Conservation (phyloP, 2,329 filamentous ascomycete species). For the Sphaerostilbella broomeana region DNA sequence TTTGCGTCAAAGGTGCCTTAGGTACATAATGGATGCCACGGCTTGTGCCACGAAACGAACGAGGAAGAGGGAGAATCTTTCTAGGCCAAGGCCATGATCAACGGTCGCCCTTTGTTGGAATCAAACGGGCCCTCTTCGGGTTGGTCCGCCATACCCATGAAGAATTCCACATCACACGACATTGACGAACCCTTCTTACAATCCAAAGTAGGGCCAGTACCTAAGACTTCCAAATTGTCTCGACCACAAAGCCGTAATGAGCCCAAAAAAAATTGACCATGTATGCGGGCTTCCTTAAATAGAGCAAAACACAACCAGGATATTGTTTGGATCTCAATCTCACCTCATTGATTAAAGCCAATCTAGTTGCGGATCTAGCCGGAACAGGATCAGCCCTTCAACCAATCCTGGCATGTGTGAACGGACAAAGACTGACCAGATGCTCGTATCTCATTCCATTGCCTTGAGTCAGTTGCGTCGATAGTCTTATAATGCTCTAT, state of each 20-base stretch:
- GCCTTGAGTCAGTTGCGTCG: too few relatives aligned
- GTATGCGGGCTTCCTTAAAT: neutral
- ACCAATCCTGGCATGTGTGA: neutral
- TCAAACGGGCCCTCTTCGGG: too few relatives aligned
- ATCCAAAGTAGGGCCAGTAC: too few relatives aligned
- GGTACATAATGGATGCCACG: neutral
- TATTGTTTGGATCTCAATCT: conserved; percentile 3
- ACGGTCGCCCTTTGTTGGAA: too few relatives aligned
- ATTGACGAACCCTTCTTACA: too few relatives aligned
- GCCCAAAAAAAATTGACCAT: neutral
- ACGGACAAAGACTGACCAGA: neutral
- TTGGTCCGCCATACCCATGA: too few relatives aligned
- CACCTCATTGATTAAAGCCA: neutral
- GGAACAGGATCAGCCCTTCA: neutral
- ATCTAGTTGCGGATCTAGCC: conserved; percentile 6
- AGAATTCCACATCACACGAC: too few relatives aligned
- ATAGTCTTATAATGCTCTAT: too few relatives aligned
- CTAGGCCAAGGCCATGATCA: too few relatives aligned
- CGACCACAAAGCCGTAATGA: neutral
- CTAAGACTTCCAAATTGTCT: too few relatives aligned
- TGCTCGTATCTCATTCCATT: neutral
- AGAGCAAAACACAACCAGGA: conserved; percentile 6
- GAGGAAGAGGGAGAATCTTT: too few relatives aligned
- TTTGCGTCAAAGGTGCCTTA: neutral
- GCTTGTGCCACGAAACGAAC: neutral